These are phyloP conservation scores for Eimeria tenella DNA, from an alignment of 169 alveolate species.

Conservation along the genomic window DNA sequence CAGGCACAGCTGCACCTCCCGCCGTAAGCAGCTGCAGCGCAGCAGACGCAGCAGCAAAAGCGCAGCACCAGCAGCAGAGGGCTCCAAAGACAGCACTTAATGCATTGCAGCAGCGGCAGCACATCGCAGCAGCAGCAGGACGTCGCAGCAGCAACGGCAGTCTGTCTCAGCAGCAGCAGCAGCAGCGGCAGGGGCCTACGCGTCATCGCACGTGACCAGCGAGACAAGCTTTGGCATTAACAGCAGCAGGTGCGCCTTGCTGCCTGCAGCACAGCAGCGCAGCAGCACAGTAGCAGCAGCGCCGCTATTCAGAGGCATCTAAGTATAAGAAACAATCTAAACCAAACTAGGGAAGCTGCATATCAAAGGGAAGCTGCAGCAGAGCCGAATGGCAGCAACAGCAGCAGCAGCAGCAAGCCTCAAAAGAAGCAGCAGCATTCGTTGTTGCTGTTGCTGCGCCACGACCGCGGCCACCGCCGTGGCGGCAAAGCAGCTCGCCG, in stretches of 20 bases:
- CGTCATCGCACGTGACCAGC: constrained; percentile 38
- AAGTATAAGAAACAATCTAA: not conserved
- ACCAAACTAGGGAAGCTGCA: too few relatives aligned
- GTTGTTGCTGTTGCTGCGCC: not conserved
- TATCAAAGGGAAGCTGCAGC: not conserved
- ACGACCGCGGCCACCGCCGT: not conserved
- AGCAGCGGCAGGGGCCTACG: not conserved
- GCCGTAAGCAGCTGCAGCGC: constrained; percentile 41
- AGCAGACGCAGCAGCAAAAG: not conserved
- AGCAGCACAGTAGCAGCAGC: not conserved
- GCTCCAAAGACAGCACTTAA: not conserved
- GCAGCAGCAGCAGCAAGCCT: not conserved
- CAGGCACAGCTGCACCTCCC: constrained; percentile 63
- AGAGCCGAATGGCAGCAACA: not conserved
- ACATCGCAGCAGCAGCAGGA: not conserved
- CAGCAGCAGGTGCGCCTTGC: constrained; percentile 57
- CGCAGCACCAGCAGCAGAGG: not conserved
- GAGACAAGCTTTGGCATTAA: constrained; percentile 39
- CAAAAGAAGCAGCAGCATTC: not conserved
- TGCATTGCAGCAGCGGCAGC: not conserved
- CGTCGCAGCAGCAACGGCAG: not conserved
- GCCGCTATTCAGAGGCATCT: not conserved
- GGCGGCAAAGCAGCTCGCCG: not conserved
- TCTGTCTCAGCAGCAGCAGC: too few relatives aligned
- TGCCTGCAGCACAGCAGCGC: constrained; percentile 3